Evolutionary conservation across 805 yeast genomes (phyloP), one percentile per base, ranked within the genome.

Genomic region (Lipomyces kockii): DNA sequence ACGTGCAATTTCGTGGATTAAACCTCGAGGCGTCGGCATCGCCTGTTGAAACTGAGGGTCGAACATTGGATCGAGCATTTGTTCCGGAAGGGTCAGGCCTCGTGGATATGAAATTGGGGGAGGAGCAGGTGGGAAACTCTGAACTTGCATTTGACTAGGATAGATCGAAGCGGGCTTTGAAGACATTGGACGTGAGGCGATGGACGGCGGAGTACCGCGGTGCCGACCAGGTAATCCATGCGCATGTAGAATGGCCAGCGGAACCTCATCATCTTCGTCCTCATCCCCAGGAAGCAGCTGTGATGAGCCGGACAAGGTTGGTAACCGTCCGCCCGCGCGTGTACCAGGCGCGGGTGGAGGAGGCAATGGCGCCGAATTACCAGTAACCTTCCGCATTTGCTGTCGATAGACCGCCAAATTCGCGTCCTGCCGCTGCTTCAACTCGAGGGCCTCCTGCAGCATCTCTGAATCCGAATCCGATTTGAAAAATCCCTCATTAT

Each of bases 361-460:
- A 17, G 51, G 65, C 20, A 46, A 32, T 43, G 58, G 60, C 11
- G 54, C 62, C 61, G 54, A 71, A 60, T 14, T 63, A 9, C 82
- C 81, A 7, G 80, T 76, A 43, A 78, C 72, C 61, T 77, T 77
- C 64, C 76, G 79, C 82, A 80, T 80, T 61, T 78, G 77, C 67
- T 80, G 83, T 12, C 83, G 75, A 66, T 80, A 80, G 22, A 78
- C 76, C n/a, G 80, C 77, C 66, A 80, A 71, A 22, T 80, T 78
- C 7, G 80, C 82, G 54, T 79, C 80, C 66, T 80, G 83, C 65
- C 75, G 61, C 64, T 37, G 58, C 64, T 25, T 61, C 64, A 35
- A 57, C 66, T 34, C 60, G 67, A 22, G 65, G 61, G 20, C 68
- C 68, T 22, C 65, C 70, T 27, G 53, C 63, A 39, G 67, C 71